These are phyloP conservation scores for Podaxis sp. DNA, from an alignment of 768 basidiomycete species.

Conservation along the genomic window DNA sequence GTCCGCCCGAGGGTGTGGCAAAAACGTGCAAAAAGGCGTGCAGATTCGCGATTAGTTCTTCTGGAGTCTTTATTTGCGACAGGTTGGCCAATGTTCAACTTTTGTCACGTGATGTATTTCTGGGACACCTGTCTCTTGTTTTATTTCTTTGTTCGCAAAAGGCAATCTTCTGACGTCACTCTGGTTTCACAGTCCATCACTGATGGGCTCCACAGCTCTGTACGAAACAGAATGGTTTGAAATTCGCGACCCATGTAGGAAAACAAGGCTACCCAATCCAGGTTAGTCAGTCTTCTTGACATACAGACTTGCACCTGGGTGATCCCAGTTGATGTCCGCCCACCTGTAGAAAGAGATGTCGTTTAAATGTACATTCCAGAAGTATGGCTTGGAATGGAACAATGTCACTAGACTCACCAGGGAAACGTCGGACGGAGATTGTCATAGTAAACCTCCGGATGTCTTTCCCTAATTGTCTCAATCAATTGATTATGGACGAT, in stretches of 20 bases:
- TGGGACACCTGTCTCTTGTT: not conserved
- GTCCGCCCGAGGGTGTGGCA: slow-evolving; percentile 11
- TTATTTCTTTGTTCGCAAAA: slow-evolving; percentile 11
- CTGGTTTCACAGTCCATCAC: not conserved
- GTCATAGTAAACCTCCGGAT: slow-evolving; percentile 69
- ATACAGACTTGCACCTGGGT: slow-evolving; percentile 20
- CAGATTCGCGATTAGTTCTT: slow-evolving; percentile 17
- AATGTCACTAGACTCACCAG: slow-evolving; percentile 39
- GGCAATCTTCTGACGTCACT: not conserved
- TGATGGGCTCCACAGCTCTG: not conserved
- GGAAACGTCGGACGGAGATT: slow-evolving; percentile 55
- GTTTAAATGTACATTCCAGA: slow-evolving; percentile 3
- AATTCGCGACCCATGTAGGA: not conserved
- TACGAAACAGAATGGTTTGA: not conserved
- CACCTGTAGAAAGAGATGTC: slow-evolving; percentile 23
- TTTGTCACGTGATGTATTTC: slow-evolving; percentile 40
- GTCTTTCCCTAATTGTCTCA: slow-evolving; percentile 47
- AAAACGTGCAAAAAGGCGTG: slow-evolving; percentile 23
- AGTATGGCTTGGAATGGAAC: not conserved
- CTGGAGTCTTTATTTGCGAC: slow-evolving; percentile 37
- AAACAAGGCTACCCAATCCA: not conserved
- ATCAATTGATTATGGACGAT: slow-evolving; percentile 62
- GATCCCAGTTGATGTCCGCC: slow-evolving; percentile 30
- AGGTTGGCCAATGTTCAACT: slow-evolving; percentile 53
- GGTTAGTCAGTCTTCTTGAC: slow-evolving; percentile 9